phyloP scores from a whole-genome alignment of 2,329 filamentous ascomycete genomes.

The Davidsoniella virescens region DNA sequence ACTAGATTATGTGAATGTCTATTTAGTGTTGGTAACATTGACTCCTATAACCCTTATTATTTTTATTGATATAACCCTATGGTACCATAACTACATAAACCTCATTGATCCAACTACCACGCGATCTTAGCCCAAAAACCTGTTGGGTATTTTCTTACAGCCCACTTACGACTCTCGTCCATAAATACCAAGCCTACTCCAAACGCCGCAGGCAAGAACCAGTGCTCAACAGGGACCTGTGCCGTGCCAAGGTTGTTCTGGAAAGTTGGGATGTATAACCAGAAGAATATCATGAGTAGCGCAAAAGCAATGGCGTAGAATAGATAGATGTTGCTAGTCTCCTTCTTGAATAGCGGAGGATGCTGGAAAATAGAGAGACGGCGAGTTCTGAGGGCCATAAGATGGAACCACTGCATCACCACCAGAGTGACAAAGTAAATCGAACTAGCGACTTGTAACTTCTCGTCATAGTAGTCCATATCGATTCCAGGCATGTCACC shows the following conservation, averaged over 20 bases:
- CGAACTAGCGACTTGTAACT: slow-evolving; percentile 79
- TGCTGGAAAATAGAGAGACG: slow-evolving; percentile 88
- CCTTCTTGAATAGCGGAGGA: slow-evolving; percentile 67
- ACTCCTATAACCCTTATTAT: too few relatives aligned
- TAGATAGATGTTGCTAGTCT: slow-evolving; percentile 84
- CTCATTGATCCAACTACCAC: slow-evolving; percentile 25
- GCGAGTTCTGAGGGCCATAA: slow-evolving; percentile 92
- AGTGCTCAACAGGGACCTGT: slow-evolving; percentile 52
- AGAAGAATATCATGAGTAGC: slow-evolving; percentile 86
- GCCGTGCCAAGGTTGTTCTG: slow-evolving; percentile 52
- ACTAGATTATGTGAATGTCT: too few relatives aligned
- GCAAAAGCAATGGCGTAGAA: slow-evolving; percentile 86
- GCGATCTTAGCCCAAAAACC: slow-evolving; percentile 42
- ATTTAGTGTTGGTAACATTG: too few relatives aligned
- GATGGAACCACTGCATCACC: slow-evolving; percentile 98
- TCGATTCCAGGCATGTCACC: slow-evolving; percentile 88
- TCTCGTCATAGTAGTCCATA: slow-evolving; percentile 73
- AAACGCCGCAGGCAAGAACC: slow-evolving; percentile 61
- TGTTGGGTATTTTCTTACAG: slow-evolving; percentile 41
- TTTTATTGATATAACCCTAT: background rate
- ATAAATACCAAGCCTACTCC: slow-evolving; percentile 29
- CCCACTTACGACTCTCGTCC: slow-evolving; percentile 51
- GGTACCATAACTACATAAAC: background rate
- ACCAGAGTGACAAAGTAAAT: slow-evolving; percentile 84
- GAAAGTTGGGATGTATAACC: slow-evolving; percentile 80